These are phyloP conservation scores for Endocarpon pusillum DNA, from an alignment of 495 filamentous ascomycete species.

Conservation along the genomic window DNA sequence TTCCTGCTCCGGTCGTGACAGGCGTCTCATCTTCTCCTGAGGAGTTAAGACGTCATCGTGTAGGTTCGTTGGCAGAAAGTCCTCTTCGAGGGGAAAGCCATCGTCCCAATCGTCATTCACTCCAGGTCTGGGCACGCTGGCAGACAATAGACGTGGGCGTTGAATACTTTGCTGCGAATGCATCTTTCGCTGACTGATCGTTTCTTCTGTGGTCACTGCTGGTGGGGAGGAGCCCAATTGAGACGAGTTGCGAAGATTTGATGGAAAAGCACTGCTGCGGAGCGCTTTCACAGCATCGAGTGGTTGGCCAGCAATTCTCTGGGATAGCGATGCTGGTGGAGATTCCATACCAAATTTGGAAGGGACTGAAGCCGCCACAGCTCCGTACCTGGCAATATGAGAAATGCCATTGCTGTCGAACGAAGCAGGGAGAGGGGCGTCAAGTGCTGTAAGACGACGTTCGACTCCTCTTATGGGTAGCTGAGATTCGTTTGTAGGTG, in stretches of 20 bases:
- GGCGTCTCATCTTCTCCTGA: conserved; percentile 68
- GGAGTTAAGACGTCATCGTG: conserved; percentile 89
- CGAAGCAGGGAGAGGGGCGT: conserved; percentile 84
- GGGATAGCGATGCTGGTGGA: conserved; percentile 56
- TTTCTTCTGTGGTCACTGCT: conserved; percentile 29
- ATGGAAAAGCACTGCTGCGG: conserved; percentile 73
- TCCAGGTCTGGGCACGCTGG: conserved; percentile 52
- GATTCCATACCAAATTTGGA: conserved; percentile 86
- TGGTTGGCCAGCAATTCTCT: conserved; percentile 35
- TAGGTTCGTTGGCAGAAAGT: conserved; percentile 71
- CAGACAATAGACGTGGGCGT: conserved; percentile 53
- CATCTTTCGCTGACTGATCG: conserved; percentile 51
- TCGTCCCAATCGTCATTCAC: conserved; percentile 63
- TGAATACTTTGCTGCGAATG: conserved; percentile 63
- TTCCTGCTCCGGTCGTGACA: conserved; percentile 59
- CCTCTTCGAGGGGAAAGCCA: conserved; percentile 81
- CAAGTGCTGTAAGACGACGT: conserved; percentile 60
- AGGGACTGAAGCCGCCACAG: conserved; percentile 83
- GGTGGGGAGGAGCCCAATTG: conserved; percentile 49
- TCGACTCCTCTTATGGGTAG: conserved; percentile 44
- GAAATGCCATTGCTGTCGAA: conserved; percentile 96
- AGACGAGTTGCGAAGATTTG: conserved; percentile 34
- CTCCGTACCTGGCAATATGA: conserved; percentile 72
- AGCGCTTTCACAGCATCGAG: conserved; percentile 63
- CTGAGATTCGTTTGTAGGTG: conserved; percentile 62